Evolutionary conservation across 495 filamentous ascomycete genomes (phyloP), one percentile per base, ranked within the genome.

Genomic region (Cercophora newfieldiana): DNA sequence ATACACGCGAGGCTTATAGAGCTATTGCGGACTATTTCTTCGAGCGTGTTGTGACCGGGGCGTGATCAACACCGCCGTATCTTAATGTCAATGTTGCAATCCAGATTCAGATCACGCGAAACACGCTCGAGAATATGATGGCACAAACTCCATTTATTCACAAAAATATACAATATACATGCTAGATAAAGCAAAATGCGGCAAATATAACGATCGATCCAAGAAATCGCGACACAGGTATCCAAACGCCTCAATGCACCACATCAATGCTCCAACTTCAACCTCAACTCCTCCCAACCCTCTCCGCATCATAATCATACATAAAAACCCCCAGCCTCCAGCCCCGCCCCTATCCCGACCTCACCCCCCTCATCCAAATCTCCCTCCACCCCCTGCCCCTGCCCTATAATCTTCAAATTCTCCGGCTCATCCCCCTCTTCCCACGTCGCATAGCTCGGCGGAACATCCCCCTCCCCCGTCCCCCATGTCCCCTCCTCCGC

Each of bases 401-500:
- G 19, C 16, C 14, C 53, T 1, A 57, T 65, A 25, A n/a, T 50
- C 50, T 37, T 37, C 6, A 29, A 29, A 49, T 25, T 3, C 12
- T 22, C 24, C 5, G 19, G 21, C 24, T 53, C 19, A 12, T 48
- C 55, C 63, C 48, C 31, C 31, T 54, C 56, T 5, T 50, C 33
- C 24, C 61, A 63, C 8, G 69, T 63, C 21, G 66, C 64, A 69
- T 75, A 73, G 71, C 86, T 88, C 14, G 90, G 89, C 61, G 90
- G 90, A 61, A 90, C 68, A 76, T 91, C 89, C 58, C 79, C 83
- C n/a, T 81, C 77, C 22, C 61, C 72, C 7, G 85, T 90, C 6
- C 90, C 90, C 90, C 90, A 92, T 0, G 48, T 69, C 64, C 85
- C 86, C 74, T 92, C 90, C 47, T 76, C 76, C n/a, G 76, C 67